These are phyloP conservation scores for Pelargonium cotyledonis DNA, from an alignment of 441 rosid genomes.

Conservation along the genomic window DNA sequence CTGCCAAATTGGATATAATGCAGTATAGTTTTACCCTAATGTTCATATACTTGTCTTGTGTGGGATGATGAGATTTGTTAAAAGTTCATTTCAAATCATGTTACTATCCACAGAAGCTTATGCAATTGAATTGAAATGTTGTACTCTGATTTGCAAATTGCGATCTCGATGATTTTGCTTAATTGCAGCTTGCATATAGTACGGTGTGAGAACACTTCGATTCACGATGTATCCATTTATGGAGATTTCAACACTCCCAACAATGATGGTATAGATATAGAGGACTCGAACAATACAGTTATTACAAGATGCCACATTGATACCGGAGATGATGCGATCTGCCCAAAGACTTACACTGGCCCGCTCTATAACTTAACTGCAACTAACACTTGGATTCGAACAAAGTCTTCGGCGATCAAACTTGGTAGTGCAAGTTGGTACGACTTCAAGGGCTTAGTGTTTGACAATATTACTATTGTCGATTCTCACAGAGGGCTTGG, in stretches of 20 bases:
- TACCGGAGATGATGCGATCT: constrained; percentile 91
- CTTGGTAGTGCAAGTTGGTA: constrained; percentile 77
- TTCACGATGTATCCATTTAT: constrained; percentile 59
- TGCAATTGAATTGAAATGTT: no score
- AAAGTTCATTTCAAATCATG: no score
- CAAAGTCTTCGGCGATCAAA: constrained; percentile 87
- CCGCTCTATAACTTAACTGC: constrained; percentile 67
- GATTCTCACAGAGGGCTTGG: constrained; percentile 86
- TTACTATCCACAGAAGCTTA: no score
- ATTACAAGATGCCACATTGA: constrained; percentile 65
- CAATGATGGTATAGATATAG: constrained; percentile 85
- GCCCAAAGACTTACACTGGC: constrained; percentile 62
- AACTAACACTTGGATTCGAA: constrained; percentile 73
- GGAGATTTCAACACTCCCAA: constrained; percentile 82
- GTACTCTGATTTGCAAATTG: no score
- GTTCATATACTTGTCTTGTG: no score
- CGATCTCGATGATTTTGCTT: constrained; percentile 7
- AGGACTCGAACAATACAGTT: constrained; percentile 62
- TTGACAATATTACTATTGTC: constrained; percentile 70
- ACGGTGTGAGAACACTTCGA: constrained; percentile 45
- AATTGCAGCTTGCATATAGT: constrained; percentile 74
- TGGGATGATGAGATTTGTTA: no score
- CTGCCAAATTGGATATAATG: no score
- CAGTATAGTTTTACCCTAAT: no score
- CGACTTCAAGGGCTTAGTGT: constrained; percentile 53